These are phyloP conservation scores for Lanzia echinophila DNA, from an alignment of 2,329 filamentous ascomycete genomes.

Conservation along the genomic window DNA sequence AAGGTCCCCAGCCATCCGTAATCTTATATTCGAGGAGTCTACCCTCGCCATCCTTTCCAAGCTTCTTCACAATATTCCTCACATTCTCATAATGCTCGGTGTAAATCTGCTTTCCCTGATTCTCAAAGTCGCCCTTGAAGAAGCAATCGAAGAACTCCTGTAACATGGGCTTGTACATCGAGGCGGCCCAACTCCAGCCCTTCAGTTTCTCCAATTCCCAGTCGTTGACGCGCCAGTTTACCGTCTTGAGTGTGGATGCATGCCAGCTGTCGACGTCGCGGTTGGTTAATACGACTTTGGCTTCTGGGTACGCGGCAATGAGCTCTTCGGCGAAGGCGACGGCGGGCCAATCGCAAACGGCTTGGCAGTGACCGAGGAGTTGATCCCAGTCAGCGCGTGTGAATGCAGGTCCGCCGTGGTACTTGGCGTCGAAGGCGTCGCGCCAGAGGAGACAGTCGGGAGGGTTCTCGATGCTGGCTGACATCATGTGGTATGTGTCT, in stretches of 20 bases:
- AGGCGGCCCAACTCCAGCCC: conserved; percentile 5
- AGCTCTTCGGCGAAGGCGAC: conserved; percentile 28
- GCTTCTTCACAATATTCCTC: not conserved
- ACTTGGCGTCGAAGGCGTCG: conserved; percentile 58
- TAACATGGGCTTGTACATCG: conserved; percentile 10
- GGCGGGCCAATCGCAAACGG: conserved; percentile 19
- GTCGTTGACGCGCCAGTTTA: conserved; percentile 7
- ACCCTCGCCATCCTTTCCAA: not conserved
- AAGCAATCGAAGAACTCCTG: conserved; percentile 8
- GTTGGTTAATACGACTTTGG: conserved; percentile 17
- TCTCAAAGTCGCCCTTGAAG: conserved; percentile 1
- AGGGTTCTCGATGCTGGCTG: conserved; percentile 60
- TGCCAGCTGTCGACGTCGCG: conserved; percentile 18
- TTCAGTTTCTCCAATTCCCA: conserved; percentile 4
- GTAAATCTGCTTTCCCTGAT: conserved; percentile 4
- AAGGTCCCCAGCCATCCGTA: conserved; percentile 15
- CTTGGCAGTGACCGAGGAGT: conserved; percentile 52
- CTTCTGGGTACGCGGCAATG: conserved; percentile 17
- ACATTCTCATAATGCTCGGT: conserved; percentile 5
- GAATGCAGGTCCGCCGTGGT: conserved; percentile 52
- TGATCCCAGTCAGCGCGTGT: conserved; percentile 63
- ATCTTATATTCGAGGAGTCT: conserved; percentile 14
- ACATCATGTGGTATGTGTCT: conserved; percentile 71
- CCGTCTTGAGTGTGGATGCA: conserved; percentile 6
- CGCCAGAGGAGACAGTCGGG: conserved; percentile 62